Base-by-base conservation (phyloP, 768 basidiomycete species). In the Phylloporus arenicola region DNA sequence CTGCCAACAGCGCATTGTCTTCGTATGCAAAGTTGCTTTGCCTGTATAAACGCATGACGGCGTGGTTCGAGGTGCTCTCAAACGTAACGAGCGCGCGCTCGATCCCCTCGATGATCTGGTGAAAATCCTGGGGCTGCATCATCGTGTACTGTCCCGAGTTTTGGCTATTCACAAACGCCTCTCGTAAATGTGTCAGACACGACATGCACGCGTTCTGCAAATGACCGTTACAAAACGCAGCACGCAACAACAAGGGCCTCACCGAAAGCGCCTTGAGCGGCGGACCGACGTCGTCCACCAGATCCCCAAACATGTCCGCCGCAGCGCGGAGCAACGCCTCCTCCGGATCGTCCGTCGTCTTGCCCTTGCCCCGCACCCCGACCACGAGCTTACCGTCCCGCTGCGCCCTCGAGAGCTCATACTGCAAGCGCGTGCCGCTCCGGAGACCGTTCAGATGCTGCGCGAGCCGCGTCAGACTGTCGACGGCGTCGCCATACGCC, bases 401-500 rank as follows among this genome's bases (percentile, higher is more conserved):
- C 39, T 74, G 68, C 2, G 87, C 86, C 57, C 78, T 79, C 13
- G 86, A 80, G 25, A 97, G 67, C 43, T 94, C 89, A 53, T 86
- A 83, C 63, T 97, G 93, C 31, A 98, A 67, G 30, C 80, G 77
- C 7, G 86, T 91, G 1, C 92, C 88, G 50, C 88, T 84, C 42
- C 95, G 71, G 51, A 98, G 72, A 22, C 95, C 93, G 49, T 86
- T 93, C 34, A 99, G 69, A 70, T 98, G 94, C 62, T 99, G 95
- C 1, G 91, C 96, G 5, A 99, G 79, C 16, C 92, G 75, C 52
- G 88, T 94, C 59, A 99, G 73, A 59, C 85, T 86, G 52, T 83
- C 84, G 11, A 97, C 86, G 0, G 89, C 88, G 54, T 92, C 90
- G 55, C 88, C 88, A 51, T 94, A 95, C 0, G 88, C 84, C 47